These are phyloP conservation scores for Fonsecaea pedrosoi DNA, from an alignment of 2,329 filamentous ascomycete genomes.

Conservation along the genomic window DNA sequence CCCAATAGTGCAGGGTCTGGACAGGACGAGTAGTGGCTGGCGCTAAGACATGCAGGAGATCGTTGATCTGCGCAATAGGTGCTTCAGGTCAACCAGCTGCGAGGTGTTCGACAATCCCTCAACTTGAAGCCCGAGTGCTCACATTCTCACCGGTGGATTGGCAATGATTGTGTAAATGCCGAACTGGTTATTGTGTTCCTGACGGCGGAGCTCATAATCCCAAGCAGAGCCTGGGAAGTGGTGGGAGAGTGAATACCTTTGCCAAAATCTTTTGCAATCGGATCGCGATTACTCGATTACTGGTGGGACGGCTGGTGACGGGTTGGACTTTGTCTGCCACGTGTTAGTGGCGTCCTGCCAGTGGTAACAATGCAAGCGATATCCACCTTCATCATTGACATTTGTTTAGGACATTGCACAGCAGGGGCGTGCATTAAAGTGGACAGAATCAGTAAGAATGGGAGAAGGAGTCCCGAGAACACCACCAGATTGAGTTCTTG, in stretches of 20 bases:
- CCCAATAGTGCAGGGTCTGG: neutral
- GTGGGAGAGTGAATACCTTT: neutral
- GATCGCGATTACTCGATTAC: conserved; percentile 12
- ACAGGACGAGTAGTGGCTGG: conserved; percentile 1
- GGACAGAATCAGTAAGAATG: neutral
- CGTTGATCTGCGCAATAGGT: conserved; percentile 16
- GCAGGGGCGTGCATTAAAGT: neutral
- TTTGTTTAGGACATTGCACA: neutral
- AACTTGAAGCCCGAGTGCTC: neutral
- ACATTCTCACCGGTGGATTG: neutral
- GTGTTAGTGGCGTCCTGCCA: conserved; percentile 32
- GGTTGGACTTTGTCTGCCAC: conserved; percentile 27
- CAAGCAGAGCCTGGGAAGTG: neutral
- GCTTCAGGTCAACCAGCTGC: neutral
- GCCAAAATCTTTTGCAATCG: neutral
- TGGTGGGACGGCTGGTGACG: neutral
- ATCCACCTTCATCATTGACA: neutral
- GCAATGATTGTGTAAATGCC: neutral
- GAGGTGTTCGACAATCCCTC: neutral
- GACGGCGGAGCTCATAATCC: neutral
- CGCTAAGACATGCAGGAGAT: conserved; percentile 26
- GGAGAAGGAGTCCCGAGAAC: neutral
- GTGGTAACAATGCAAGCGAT: conserved; percentile 6
- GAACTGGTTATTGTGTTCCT: neutral
- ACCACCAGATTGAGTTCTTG: neutral